A percentile compares a stretch with the other conserved stretches of the same genome.
phyloP scores from a whole-genome alignment of 2,329 filamentous ascomycete species.

The Penicillium sp. region DNA sequence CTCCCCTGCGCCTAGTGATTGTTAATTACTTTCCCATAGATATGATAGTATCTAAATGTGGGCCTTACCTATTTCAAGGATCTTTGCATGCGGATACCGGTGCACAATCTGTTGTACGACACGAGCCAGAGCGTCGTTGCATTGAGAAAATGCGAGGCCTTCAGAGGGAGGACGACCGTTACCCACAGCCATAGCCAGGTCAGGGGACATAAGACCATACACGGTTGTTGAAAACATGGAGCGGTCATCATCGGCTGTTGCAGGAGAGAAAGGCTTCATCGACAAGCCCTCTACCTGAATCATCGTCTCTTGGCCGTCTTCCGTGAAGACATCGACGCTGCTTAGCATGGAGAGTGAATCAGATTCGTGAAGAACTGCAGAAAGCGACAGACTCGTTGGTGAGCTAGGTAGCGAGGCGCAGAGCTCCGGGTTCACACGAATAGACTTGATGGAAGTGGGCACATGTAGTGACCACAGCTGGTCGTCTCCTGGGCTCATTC shows the following conservation, averaged over 20 bases:
- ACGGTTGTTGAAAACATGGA: too few species aligned
- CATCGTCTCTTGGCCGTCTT: not conserved
- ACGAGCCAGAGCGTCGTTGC: slow-evolving; percentile 24
- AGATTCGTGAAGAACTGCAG: too few species aligned
- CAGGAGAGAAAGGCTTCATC: not conserved
- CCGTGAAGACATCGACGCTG: not conserved
- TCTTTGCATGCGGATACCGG: slow-evolving; percentile 41
- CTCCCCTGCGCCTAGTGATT: too few species aligned
- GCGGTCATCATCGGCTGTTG: not conserved
- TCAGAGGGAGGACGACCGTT: not conserved
- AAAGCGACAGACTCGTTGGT: not conserved
- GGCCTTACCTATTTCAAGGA: slow-evolving; percentile 37
- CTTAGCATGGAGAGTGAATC: not conserved
- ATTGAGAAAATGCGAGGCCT: slow-evolving; percentile 17
- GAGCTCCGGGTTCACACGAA: not conserved
- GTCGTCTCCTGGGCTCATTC: not conserved
- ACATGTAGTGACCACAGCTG: not conserved
- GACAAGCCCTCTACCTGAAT: not conserved
- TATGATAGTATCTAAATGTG: too few species aligned
- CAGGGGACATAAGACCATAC: too few species aligned
- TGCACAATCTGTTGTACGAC: slow-evolving; percentile 37
- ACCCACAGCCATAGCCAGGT: too few species aligned
- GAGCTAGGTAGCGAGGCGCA: not conserved
- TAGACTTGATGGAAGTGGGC: not conserved
- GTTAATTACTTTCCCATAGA: too few species aligned